A percentile compares a stretch with the other conserved stretches of the same genome.
phyloP scores from a whole-genome alignment of 139 green algal species.

The Chlorella sp. region DNA sequence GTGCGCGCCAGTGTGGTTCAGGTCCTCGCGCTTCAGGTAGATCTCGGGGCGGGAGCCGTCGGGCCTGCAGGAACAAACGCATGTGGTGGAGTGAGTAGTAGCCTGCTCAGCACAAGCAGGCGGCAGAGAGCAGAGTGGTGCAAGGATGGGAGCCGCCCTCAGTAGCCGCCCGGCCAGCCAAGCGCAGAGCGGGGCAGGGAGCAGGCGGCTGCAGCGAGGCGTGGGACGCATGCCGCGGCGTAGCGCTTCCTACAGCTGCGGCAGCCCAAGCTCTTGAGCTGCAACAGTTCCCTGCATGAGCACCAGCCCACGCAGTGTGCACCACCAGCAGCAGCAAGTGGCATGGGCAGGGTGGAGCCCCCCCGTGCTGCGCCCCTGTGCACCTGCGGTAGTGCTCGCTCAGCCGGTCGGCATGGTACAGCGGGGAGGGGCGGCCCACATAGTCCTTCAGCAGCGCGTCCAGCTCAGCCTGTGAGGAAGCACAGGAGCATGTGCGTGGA shows the following conservation, averaged over 20 bases:
- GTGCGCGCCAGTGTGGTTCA: conserved; percentile 99
- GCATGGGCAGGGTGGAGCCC: too few relatives aligned
- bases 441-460: conserved; percentile 94
- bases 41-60: conserved; percentile 84
- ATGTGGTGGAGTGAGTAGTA: too few relatives aligned
- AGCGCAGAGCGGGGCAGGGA: background rate
- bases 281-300: too few relatives aligned
- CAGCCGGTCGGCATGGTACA: conserved; percentile 96
- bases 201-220: background rate
- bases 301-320: background rate
- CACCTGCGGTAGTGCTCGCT: conserved; percentile 84
- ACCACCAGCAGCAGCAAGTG: background rate
- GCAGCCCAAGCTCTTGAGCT: too few relatives aligned
- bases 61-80: conserved; percentile 49
- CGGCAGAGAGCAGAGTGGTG: too few relatives aligned
- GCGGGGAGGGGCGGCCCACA: conserved; percentile 91
- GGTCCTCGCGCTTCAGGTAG: conserved; percentile 98
- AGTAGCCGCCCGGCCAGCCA: too few relatives aligned
- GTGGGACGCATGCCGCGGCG: too few relatives aligned
- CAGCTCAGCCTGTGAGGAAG: conserved; percentile 91
- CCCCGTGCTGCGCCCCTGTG: too few relatives aligned
- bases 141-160: too few relatives aligned
- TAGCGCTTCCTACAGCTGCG: too few relatives aligned
- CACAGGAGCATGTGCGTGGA: too few relatives aligned
- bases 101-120: too few relatives aligned